Evolutionary conservation across 2,329 filamentous ascomycete species (phyloP), one percentile per base, ranked within the genome.

Genomic region (Apiospora malaysiana): DNA sequence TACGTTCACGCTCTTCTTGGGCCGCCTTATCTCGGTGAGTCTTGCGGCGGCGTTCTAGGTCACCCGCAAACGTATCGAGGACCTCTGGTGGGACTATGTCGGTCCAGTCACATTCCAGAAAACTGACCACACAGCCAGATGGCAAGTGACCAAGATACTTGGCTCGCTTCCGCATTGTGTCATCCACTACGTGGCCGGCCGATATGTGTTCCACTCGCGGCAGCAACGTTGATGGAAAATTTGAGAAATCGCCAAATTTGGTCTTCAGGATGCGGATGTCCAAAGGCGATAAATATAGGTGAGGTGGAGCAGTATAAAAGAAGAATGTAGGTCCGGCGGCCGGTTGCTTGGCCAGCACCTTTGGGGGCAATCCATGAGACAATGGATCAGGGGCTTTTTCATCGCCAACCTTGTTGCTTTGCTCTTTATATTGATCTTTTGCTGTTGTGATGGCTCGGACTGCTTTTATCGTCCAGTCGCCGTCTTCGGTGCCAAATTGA

Each of bases 51-150:
- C 89, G 88, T 74, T 93, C 92, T 69, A 96, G 92, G 72, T 97
- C 94, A 0, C 85, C 82, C n/a, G 87, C 85, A 81, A 97, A 98
- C 1, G 87, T 87, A 49, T 90, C 90, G n/a, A 98, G 84, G 4
- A 93, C 88, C 68, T 93, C 91, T 0, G 90, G 86, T 3, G 90
- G 87, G 6, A 98, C 93, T 47, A 96, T 93, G 75, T 97, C 94
- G 3, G 93, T 94, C 95, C 95, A 98, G 80, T 98, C 94, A 78
- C 95, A 98, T 82, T 98, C 95, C 0, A 98, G 82, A 77, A 97
- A 97, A 74, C 88, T 94, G 56, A 98, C 93, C 74, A 97, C 92
- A 79, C 94, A 97, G n/a, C 95, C 95, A 68, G 93, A 91, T 0
- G 95, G 95, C 7, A 98, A 86, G 80, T 98, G 95, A 0, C 90